Evolutionary conservation across 2,329 filamentous ascomycete species (phyloP).

Genomic region (Fusarium floridanum): DNA sequence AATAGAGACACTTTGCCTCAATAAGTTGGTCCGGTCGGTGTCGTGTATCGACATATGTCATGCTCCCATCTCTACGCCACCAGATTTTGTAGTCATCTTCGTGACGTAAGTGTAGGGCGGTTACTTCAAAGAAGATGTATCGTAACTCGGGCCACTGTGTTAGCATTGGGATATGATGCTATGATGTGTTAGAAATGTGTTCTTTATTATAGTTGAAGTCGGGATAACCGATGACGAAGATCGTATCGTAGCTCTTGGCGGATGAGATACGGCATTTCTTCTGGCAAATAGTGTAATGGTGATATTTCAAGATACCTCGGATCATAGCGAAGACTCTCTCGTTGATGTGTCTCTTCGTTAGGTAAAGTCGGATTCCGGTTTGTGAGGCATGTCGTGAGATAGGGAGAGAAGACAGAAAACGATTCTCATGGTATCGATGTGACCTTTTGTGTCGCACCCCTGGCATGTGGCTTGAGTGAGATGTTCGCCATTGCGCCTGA

Average conservation of each 20-base stretch:
- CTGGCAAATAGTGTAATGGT: conserved; percentile 1
- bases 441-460: not conserved
- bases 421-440: not conserved
- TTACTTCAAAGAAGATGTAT: conserved; percentile 7
- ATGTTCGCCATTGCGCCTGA: not conserved
- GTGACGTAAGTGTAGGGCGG: not conserved
- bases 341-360: not conserved
- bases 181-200: too few species aligned
- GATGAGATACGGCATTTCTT: conserved; percentile 3
- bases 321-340: not conserved
- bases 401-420: conserved; percentile 7
- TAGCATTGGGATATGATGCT: too few species aligned
- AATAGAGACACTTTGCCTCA: not conserved
- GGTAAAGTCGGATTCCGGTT: not conserved
- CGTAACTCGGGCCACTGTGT: too few species aligned
- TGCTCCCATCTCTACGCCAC: conserved; percentile 5
- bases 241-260: conserved; percentile 8
- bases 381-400: not conserved
- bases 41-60: not conserved
- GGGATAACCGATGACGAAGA: too few species aligned
- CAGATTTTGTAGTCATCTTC: not conserved
- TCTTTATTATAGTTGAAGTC: too few species aligned
- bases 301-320: conserved; percentile 1
- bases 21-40: not conserved
- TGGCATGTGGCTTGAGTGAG: too few species aligned